These are phyloP conservation scores for Amanita exitialis DNA, from an alignment of 768 basidiomycete genomes.

Conservation along the genomic window DNA sequence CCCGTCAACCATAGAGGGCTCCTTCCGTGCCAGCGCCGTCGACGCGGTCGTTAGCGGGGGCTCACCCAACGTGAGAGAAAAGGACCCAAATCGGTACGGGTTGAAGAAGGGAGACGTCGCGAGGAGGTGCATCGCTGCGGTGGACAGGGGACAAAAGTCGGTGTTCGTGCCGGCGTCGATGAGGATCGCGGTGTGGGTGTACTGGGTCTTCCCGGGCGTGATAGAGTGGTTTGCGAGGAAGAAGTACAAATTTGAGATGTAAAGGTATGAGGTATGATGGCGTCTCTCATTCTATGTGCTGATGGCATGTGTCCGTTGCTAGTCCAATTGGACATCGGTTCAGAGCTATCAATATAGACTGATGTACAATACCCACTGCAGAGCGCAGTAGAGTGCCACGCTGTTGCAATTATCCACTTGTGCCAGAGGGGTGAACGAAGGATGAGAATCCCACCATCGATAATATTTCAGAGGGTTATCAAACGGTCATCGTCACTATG, in stretches of 20 bases:
- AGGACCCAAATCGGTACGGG: slow-evolving; percentile 46
- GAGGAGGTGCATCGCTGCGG: slow-evolving; percentile 42
- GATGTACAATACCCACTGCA: too few species aligned
- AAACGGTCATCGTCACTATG: too few species aligned
- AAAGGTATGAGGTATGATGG: not conserved
- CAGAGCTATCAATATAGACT: too few species aligned
- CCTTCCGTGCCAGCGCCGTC: slow-evolving; percentile 73
- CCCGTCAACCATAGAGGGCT: slow-evolving; percentile 65
- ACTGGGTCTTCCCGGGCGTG: slow-evolving; percentile 53
- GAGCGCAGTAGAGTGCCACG: too few species aligned
- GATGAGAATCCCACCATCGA: too few species aligned
- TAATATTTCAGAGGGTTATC: too few species aligned
- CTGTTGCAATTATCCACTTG: too few species aligned
- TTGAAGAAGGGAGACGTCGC: slow-evolving; percentile 56
- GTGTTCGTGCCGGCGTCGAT: slow-evolving; percentile 48
- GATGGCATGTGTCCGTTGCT: too few species aligned
- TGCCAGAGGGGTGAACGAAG: too few species aligned
- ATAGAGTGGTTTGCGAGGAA: slow-evolving; percentile 46
- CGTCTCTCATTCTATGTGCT: too few species aligned
- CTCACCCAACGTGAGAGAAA: slow-evolving; percentile 21
- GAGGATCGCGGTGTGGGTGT: slow-evolving; percentile 41
- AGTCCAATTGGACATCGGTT: too few species aligned
- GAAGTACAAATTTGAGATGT: slow-evolving; percentile 50
- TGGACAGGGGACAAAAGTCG: slow-evolving; percentile 45
- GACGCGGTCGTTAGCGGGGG: slow-evolving; percentile 33